Evolutionary conservation across 2,329 filamentous ascomycete genomes (phyloP).

Genomic region (Venturia asperata): DNA sequence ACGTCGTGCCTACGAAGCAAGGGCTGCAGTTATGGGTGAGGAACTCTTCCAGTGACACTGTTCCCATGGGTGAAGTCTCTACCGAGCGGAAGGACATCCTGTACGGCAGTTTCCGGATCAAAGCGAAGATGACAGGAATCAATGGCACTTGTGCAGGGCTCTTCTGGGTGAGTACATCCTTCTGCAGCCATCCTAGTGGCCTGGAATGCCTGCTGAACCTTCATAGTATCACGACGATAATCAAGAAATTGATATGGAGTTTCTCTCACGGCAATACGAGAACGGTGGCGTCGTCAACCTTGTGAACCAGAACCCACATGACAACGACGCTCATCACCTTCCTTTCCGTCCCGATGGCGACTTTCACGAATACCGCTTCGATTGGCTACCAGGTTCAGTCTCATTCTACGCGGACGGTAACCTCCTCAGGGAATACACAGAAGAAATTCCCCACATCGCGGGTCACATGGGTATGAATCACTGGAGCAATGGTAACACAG

Average conservation of each 20-base stretch:
- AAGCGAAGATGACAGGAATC: conserved; percentile 55
- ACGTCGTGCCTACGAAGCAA: conserved; percentile 49
- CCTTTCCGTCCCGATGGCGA: conserved; percentile 57
- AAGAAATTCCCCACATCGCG: conserved; percentile 50
- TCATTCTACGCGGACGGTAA: conserved; percentile 62
- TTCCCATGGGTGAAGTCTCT: conserved; percentile 59
- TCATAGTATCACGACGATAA: conserved; percentile 67
- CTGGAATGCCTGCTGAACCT: not conserved
- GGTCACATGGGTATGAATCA: conserved; percentile 67
- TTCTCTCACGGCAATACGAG: conserved; percentile 61
- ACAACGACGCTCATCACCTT: conserved; percentile 52
- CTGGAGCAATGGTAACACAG: conserved; percentile 66
- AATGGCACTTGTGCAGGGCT: conserved; percentile 69
- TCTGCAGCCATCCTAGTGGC: not conserved
- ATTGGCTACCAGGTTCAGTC: conserved; percentile 58
- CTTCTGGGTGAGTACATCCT: conserved; percentile 57
- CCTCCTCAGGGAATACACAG: conserved; percentile 49
- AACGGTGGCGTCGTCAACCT: conserved; percentile 56
- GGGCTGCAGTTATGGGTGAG: conserved; percentile 35
- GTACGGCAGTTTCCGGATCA: conserved; percentile 63
- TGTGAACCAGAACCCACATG: conserved; percentile 61
- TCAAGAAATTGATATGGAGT: conserved; percentile 75
- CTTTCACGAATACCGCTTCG: conserved; percentile 75
- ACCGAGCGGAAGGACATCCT: conserved; percentile 54
- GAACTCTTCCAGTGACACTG: conserved; percentile 40